A percentile compares a stretch with the other conserved stretches of the same genome.
Conservation (phyloP, 2,329 filamentous ascomycete species). For the Aureobasidium leucospermi region DNA sequence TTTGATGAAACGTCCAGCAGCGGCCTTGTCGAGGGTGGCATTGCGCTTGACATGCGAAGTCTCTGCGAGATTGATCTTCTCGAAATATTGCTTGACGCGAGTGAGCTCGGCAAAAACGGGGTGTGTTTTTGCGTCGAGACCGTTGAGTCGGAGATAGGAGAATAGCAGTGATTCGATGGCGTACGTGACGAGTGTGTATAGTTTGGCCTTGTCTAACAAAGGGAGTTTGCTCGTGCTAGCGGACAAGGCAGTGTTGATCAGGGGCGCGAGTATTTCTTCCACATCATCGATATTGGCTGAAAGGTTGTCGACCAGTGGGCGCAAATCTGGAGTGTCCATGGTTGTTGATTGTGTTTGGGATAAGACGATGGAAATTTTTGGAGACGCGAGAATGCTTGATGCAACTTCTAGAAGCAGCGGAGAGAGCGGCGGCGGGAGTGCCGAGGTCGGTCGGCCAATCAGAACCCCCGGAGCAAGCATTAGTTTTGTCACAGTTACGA, state of each 20-base stretch:
- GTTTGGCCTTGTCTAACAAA: conserved; percentile 89
- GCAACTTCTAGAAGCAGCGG: conserved; percentile 9
- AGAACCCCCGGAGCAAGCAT: not conserved
- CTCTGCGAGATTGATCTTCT: conserved; percentile 78
- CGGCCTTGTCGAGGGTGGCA: conserved; percentile 62
- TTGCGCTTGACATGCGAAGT: conserved; percentile 50
- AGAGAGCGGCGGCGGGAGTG: not conserved
- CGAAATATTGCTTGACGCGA: conserved; percentile 84
- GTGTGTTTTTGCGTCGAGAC: conserved; percentile 74
- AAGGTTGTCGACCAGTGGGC: conserved; percentile 63
- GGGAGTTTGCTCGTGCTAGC: conserved; percentile 71
- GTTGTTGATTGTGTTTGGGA: conserved; percentile 10
- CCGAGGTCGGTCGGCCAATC: conserved; percentile 8
- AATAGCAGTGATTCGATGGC: conserved; percentile 86
- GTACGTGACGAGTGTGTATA: conserved; percentile 82
- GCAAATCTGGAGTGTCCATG: conserved; percentile 54
- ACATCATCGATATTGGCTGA: conserved; percentile 67
- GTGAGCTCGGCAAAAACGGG: conserved; percentile 78
- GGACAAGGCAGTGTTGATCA: conserved; percentile 58
- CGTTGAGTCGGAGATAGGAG: conserved; percentile 71
- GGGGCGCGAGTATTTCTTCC: conserved; percentile 64
- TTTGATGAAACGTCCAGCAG: conserved; percentile 74
- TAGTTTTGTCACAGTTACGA: conserved; percentile 1
- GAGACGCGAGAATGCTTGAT: not conserved
- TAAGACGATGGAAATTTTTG: conserved; percentile 4